Evolutionary conservation across 768 basidiomycete species (phyloP), one percentile per base, ranked within the genome.

Genomic region (Mycena vitilis): DNA sequence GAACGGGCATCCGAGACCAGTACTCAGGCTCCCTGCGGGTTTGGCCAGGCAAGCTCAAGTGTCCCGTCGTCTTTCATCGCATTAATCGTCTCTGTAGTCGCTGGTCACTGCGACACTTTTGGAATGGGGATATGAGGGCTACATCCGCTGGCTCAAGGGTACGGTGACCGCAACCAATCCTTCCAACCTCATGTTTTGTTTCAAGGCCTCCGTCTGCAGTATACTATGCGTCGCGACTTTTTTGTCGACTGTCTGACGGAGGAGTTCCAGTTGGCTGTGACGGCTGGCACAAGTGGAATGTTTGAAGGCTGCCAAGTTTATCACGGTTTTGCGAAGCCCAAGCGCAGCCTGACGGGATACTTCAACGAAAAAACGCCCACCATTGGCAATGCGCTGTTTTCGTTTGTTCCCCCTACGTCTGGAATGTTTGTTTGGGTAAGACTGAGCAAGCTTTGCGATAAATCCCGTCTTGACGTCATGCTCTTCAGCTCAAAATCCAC

Each of bases 401-500:
- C 87, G 54, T 91, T 94, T 75, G 86, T 92, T 2, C 91, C 93
- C 15, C 93, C 94, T 0, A 85, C 86, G 2, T 85, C 91, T n/a
- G 94, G 94, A 10, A 96, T 95, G 94, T 95, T 94, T 78, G 70
- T 90, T 38, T 92, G 90, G 90, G 89, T 89, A 74, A 60, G 23
- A 25, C 23, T 15, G 60, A 12, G 3, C 30, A 30, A 30, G n/a
- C 56, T 22, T 34, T 36, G 23, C 61, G 25, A 38, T 34, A 60
- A 47, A n/a, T 59, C 40, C 54, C 45, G 15, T 58, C 55, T 60
- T 62, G 48, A 69, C 58, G 25, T 13, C 42, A 52, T 59, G 20
- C 36, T 20, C 36, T 16, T 61, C 68, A 92, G 90, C 73, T 95
- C 47, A 84, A 84, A 71, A 74, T 95, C 34, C 85, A 93, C 78